These are phyloP conservation scores for Kwoniella dendrophila DNA, from an alignment of 768 basidiomycete species.

Conservation along the genomic window DNA sequence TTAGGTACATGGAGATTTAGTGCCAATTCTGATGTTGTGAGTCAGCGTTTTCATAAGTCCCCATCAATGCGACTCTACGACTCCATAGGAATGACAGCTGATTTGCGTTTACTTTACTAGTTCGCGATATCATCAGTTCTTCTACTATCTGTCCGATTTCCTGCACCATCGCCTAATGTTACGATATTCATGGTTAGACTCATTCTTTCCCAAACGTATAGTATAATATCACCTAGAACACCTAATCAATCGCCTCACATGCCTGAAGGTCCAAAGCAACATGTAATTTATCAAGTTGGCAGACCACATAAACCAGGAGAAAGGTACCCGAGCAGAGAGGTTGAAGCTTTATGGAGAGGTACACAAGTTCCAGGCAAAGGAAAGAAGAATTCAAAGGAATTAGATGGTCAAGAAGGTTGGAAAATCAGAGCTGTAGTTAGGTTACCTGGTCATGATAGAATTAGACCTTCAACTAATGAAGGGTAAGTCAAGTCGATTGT, in stretches of 20 bases:
- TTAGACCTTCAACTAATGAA: constrained; percentile 46
- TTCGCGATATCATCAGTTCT: constrained; percentile 48
- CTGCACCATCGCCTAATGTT: constrained; percentile 39
- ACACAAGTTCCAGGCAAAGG: constrained; percentile 21
- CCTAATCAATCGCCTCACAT: constrained; percentile 33
- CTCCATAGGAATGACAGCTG: too few species aligned
- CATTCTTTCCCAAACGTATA: constrained; percentile 43
- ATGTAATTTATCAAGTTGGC: constrained; percentile 45
- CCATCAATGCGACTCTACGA: too few species aligned
- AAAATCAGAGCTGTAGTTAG: too few species aligned
- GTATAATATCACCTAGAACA: constrained; percentile 43
- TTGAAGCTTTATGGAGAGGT: constrained; percentile 45
- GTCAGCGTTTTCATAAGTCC: too few species aligned
- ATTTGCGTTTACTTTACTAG: too few species aligned
- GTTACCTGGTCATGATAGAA: constrained; percentile 50
- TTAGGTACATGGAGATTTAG: constrained; percentile 38
- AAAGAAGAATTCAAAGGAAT: constrained; percentile 14
- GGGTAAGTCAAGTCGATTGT: constrained; percentile 36
- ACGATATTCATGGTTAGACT: constrained; percentile 45
- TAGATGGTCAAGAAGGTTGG: constrained; percentile 39
- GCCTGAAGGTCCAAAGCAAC: constrained; percentile 32
- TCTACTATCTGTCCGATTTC: constrained; percentile 31
- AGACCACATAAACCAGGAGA: constrained; percentile 34
- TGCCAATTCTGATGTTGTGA: constrained; percentile 42
- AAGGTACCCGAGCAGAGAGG: constrained; percentile 31